A percentile compares a stretch with the other conserved stretches of the same genome.
Evolutionary conservation across 1,139 yeast species (phyloP).

Genomic region (Komagataea norvegica): DNA sequence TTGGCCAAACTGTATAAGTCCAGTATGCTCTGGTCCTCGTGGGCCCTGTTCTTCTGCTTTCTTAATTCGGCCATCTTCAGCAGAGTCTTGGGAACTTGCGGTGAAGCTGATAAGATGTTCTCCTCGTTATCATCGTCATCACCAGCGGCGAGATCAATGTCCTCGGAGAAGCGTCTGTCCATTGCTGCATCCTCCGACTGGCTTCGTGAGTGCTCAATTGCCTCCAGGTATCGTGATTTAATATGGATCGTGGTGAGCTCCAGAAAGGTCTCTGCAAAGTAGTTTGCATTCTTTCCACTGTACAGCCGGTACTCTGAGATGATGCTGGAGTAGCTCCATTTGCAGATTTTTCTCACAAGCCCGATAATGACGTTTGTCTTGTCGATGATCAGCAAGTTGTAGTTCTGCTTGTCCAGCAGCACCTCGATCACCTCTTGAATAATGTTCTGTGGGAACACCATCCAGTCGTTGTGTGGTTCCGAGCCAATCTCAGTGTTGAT

Average conservation of each 20-base stretch:
- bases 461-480: conserved; percentile 39
- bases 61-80: conserved; percentile 52
- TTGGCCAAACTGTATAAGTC: conserved; percentile 8
- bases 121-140: conserved; percentile 37
- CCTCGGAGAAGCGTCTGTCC: conserved; percentile 13
- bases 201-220: conserved; percentile 7
- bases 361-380: conserved; percentile 79
- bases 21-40: conserved; percentile 25
- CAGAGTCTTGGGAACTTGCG: conserved; percentile 61
- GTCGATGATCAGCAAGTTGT: conserved; percentile 73
- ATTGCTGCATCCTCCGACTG: conserved; percentile 5
- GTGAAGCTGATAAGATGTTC: conserved; percentile 54
- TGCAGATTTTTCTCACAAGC: conserved; percentile 71
- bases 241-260: conserved; percentile 64
- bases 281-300: conserved; percentile 68
- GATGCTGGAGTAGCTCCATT: conserved; percentile 84
- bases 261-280: conserved; percentile 75
- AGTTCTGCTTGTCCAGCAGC: conserved; percentile 57
- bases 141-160: conserved; percentile 10
- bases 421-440: conserved; percentile 54
- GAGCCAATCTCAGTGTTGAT: conserved; percentile 39
- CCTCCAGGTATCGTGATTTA: conserved; percentile 14
- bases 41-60: conserved; percentile 35
- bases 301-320: conserved; percentile 80
- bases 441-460: conserved; percentile 59